A percentile compares a stretch with the other conserved stretches of the same genome.
These are phyloP conservation scores for Nemophila menziesii DNA, from an alignment of 257 asterid genomes.

Conservation along the genomic window DNA sequence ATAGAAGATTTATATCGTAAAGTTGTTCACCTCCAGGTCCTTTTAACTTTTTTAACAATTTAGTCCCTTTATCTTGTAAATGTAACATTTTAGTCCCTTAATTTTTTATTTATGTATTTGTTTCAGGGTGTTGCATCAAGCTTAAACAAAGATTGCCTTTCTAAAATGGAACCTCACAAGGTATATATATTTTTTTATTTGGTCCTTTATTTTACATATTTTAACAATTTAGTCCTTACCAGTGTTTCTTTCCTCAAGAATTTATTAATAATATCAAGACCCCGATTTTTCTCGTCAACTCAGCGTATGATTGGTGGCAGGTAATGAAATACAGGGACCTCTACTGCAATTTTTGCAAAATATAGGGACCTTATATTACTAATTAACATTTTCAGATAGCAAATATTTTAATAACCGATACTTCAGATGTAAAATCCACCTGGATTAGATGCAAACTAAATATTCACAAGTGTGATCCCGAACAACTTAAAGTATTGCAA, in stretches of 20 bases:
- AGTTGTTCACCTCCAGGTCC: conserved; percentile 79
- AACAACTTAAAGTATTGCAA: conserved; percentile 59
- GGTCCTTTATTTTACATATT: too few species aligned
- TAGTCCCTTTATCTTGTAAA: not conserved
- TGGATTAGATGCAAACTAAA: conserved; percentile 72
- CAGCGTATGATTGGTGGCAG: conserved; percentile 97
- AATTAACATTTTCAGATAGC: conserved; percentile 40
- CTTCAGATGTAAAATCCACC: conserved; percentile 48
- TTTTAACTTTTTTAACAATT: too few species aligned
- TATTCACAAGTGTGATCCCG: conserved; percentile 50
- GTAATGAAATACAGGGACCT: too few species aligned
- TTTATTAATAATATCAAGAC: conserved; percentile 58
- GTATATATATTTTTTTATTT: conserved; percentile 24
- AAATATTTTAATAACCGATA: conserved; percentile 52
- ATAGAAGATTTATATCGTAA: conserved; percentile 60
- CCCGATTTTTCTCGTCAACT: conserved; percentile 80
- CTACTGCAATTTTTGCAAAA: too few species aligned
- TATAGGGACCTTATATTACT: too few species aligned
- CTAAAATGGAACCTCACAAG: conserved; percentile 63
- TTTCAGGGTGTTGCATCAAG: conserved; percentile 65
- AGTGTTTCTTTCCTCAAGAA: conserved; percentile 95
- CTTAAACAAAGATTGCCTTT: conserved; percentile 60
- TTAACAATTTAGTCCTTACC: conserved; percentile 12
- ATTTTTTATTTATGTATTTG: not conserved
- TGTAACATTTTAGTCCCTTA: not conserved